These are phyloP conservation scores for Akanthomyces lecanii DNA, from an alignment of 2,329 filamentous ascomycete species.

Conservation along the genomic window DNA sequence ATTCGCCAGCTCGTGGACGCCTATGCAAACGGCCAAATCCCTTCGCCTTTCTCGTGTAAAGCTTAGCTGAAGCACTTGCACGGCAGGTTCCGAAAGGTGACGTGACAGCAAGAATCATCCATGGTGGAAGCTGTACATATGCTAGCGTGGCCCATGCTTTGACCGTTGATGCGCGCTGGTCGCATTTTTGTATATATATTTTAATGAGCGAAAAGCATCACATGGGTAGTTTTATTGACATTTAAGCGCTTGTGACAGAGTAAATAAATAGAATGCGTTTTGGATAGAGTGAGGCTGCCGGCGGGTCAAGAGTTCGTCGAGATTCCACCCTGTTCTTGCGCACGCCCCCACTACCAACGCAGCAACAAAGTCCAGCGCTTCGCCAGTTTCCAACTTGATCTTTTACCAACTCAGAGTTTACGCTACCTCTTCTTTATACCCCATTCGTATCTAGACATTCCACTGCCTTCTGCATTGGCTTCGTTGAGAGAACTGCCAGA, in stretches of 20 bases:
- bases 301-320: slow-evolving; percentile 8
- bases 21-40: slow-evolving; percentile 19
- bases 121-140: not conserved
- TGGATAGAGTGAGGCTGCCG: not conserved
- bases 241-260: not conserved
- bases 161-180: not conserved
- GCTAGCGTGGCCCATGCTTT: not conserved
- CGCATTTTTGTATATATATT: slow-evolving; percentile 2
- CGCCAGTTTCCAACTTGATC: not conserved
- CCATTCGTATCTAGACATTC: not conserved
- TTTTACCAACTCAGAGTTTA: not conserved
- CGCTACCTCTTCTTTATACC: not conserved
- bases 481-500: not conserved
- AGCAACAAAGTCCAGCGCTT: not conserved
- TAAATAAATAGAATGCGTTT: not conserved
- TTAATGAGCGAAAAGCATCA: not conserved
- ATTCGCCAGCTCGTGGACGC: slow-evolving; percentile 31
- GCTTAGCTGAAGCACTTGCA: not conserved
- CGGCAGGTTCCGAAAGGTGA: not conserved
- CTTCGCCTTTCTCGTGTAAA: slow-evolving; percentile 19
- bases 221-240: not conserved
- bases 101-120: not conserved
- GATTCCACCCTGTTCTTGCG: slow-evolving; percentile 11
- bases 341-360: slow-evolving; percentile 1
- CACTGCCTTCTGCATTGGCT: not conserved